Conservation (phyloP, 192 early-diverging fungal species). For the Coemansia sp. region DNA sequence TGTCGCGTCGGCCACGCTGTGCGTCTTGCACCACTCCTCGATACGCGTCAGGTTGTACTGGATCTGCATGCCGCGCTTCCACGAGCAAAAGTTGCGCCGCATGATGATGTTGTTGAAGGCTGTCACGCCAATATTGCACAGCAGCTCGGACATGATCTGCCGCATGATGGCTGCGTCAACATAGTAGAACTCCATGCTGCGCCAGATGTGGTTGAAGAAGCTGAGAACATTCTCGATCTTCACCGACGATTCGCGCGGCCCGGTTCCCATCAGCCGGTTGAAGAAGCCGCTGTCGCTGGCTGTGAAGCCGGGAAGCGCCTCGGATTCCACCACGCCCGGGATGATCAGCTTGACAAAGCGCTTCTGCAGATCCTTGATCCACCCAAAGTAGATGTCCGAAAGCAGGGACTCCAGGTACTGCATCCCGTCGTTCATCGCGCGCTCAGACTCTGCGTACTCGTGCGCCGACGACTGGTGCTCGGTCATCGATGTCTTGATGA, state of each 20-base stretch:
- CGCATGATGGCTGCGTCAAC: constrained; percentile 88
- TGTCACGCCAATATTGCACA: constrained; percentile 92
- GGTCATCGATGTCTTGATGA: constrained; percentile 75
- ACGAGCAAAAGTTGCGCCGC: constrained; percentile 98
- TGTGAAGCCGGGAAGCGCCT: constrained; percentile 91
- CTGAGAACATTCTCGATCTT: constrained; percentile 95
- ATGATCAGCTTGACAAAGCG: constrained; percentile 91
- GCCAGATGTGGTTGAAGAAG: constrained; percentile 92
- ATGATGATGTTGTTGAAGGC: constrained; percentile 98
- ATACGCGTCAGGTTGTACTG: constrained; percentile 97
- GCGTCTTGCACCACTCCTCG: constrained; percentile 99
- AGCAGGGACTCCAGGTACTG: constrained; percentile 89
- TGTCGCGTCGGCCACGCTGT: constrained; percentile 85
- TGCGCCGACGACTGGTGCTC: constrained; percentile 68
- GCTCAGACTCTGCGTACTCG: constrained; percentile 69
- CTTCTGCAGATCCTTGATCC: constrained; percentile 98
- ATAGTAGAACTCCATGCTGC: constrained; percentile 97
- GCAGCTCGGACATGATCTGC: constrained; percentile 92
- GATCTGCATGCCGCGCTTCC: constrained; percentile 99
- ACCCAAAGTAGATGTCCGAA: constrained; percentile 95
- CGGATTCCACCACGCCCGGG: constrained; percentile 94
- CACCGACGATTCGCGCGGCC: constrained; percentile 70
- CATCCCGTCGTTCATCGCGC: constrained; percentile 81
- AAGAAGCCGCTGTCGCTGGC: constrained; percentile 91
- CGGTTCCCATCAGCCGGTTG: constrained; percentile 81